These are phyloP conservation scores for Linum trigynum DNA, from an alignment of 345 rosid species.

Conservation along the genomic window DNA sequence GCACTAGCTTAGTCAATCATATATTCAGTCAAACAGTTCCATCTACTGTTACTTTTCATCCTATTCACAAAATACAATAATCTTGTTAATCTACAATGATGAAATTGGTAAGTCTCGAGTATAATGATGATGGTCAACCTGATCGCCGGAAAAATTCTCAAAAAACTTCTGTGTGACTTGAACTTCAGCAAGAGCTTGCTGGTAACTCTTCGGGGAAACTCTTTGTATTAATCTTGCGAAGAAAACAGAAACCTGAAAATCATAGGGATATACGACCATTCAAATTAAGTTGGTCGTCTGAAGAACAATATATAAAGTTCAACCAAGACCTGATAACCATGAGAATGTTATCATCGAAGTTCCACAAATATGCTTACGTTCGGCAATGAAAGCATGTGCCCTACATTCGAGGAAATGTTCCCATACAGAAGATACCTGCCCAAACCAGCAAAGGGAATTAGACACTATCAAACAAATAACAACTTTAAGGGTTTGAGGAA, in stretches of 20 bases:
- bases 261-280: conserved; percentile 1
- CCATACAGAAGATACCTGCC: conserved; percentile 85
- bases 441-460: background rate
- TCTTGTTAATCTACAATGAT: too few relatives aligned
- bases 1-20: background rate
- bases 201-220: conserved; percentile 91
- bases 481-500: background rate
- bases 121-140: conserved; percentile 35
- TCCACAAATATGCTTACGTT: conserved; percentile 37
- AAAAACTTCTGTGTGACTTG: conserved; percentile 72
- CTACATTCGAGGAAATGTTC: conserved; percentile 78
- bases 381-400: conserved; percentile 77
- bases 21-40: too few relatives aligned
- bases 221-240: conserved; percentile 84
- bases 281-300: background rate
- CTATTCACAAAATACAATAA: background rate
- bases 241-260: conserved; percentile 69
- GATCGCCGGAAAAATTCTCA: conserved; percentile 93
- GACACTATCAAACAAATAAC: background rate
- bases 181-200: conserved; percentile 90
- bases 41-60: background rate
- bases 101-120: background rate
- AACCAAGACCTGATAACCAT: background rate
- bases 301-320: background rate
- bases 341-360: background rate